Percentiles rank a stretch among this genome's conserved stretches.
phyloP scores from a whole-genome alignment of 495 filamentous ascomycete species.

The Podospora comata region DNA sequence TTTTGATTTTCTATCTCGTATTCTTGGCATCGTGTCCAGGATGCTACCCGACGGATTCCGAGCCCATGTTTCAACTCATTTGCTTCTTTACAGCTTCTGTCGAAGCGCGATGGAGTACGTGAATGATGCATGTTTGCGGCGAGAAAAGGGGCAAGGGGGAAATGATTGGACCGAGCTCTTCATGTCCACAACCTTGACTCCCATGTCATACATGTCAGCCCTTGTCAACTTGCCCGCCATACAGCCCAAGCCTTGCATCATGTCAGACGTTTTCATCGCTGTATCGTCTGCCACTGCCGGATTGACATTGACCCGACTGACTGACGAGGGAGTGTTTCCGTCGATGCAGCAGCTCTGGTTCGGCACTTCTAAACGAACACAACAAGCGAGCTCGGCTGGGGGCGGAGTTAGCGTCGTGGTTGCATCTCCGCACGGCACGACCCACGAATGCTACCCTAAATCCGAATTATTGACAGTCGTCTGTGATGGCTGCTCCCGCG shows the following conservation, averaged over 20 bases:
- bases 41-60: not conserved
- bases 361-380: not conserved
- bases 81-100: not conserved
- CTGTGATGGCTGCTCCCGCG: not conserved
- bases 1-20: not conserved
- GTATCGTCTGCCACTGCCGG: not conserved
- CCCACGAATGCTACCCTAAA: not conserved
- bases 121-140: not conserved
- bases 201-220: not conserved
- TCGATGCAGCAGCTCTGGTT: not conserved
- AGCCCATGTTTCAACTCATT: not conserved
- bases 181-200: not conserved
- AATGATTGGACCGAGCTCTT: not conserved
- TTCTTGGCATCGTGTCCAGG: not conserved
- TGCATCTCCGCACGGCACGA: not conserved
- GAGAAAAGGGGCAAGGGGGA: not conserved
- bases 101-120: not conserved
- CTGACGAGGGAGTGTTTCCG: not conserved
- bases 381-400: not conserved
- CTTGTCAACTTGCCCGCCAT: not conserved
- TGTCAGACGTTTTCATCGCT: not conserved
- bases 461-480: not conserved
- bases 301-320: not conserved
- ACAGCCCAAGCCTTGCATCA: not conserved
- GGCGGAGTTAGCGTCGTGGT: not conserved